Conservation (phyloP, 768 basidiomycete species). For the Peribolospora kevripleyi region DNA sequence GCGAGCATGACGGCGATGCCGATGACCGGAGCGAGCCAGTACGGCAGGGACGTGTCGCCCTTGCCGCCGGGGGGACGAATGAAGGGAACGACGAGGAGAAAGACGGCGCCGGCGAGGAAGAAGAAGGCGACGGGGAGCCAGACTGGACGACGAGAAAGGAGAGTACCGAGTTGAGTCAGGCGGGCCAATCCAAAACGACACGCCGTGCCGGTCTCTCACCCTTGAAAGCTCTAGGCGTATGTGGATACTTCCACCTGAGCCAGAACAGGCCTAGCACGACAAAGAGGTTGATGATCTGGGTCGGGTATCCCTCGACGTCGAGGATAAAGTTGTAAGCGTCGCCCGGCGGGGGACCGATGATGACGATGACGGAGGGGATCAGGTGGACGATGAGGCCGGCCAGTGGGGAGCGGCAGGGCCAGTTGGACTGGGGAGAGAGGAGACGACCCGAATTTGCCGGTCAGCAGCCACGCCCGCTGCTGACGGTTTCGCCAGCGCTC, state of each 20-base stretch:
- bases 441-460: background rate
- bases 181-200: no score
- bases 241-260: slow-evolving; percentile 12
- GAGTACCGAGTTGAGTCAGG: background rate
- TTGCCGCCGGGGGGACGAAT: slow-evolving; percentile 30
- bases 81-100: slow-evolving; percentile 35
- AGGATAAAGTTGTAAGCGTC: slow-evolving; percentile 35
- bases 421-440: slow-evolving; percentile 23
- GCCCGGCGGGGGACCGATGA: slow-evolving; percentile 3
- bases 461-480: background rate
- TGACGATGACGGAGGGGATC: slow-evolving; percentile 24
- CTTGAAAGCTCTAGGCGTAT: slow-evolving; percentile 33
- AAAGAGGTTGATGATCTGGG: slow-evolving; percentile 34
- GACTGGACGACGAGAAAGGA: slow-evolving; percentile 14
- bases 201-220: slow-evolving; percentile 1
- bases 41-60: slow-evolving; percentile 32
- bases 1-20: slow-evolving; percentile 21
- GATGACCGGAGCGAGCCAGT: slow-evolving; percentile 5
- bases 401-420: slow-evolving; percentile 35
- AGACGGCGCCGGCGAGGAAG: slow-evolving; percentile 29
- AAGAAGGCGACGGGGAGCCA: slow-evolving; percentile 35
- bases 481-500: background rate
- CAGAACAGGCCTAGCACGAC: slow-evolving; percentile 20
- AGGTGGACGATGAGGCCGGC: slow-evolving; percentile 34
- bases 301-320: slow-evolving; percentile 32